A percentile compares a stretch with the other conserved stretches of the same genome.
phyloP scores from a whole-genome alignment of 495 filamentous ascomycete species.

The Talaromyces nanjingensis region DNA sequence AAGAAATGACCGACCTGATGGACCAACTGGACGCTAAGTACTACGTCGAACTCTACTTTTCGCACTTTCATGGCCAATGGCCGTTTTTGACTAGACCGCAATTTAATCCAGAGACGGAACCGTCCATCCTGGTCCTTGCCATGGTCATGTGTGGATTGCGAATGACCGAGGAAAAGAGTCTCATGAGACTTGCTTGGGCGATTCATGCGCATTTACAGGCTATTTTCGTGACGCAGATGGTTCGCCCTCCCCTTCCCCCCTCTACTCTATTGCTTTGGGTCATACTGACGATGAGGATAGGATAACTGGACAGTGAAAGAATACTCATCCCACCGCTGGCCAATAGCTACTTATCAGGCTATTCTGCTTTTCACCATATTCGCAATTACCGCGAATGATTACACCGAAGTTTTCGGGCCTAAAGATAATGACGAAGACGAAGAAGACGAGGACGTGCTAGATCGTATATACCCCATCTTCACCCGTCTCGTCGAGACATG shows the following conservation, averaged over 20 bases:
- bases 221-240: slow-evolving; percentile 6
- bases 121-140: slow-evolving; percentile 1
- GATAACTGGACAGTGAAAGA: slow-evolving; percentile 7
- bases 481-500: slow-evolving; percentile 7
- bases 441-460: neutral
- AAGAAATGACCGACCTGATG: neutral
- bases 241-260: neutral
- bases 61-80: slow-evolving; percentile 24
- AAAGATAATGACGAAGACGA: neutral
- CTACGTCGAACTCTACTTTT: slow-evolving; percentile 22
- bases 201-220: slow-evolving; percentile 2
- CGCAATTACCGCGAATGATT: neutral
- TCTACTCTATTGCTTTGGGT: too few species aligned
- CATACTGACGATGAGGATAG: too few species aligned
- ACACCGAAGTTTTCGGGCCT: neutral
- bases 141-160: neutral
- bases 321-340: slow-evolving; percentile 6
- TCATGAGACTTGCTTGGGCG: slow-evolving; percentile 6
- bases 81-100: slow-evolving; percentile 22
- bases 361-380: slow-evolving; percentile 9
- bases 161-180: slow-evolving; percentile 1
- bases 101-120: slow-evolving; percentile 13
- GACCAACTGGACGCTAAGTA: slow-evolving; percentile 1
- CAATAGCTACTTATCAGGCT: slow-evolving; percentile 6
- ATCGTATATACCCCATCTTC: slow-evolving; percentile 5